phyloP scores from a whole-genome alignment of 805 yeast species.

The Pichia manshurica region DNA sequence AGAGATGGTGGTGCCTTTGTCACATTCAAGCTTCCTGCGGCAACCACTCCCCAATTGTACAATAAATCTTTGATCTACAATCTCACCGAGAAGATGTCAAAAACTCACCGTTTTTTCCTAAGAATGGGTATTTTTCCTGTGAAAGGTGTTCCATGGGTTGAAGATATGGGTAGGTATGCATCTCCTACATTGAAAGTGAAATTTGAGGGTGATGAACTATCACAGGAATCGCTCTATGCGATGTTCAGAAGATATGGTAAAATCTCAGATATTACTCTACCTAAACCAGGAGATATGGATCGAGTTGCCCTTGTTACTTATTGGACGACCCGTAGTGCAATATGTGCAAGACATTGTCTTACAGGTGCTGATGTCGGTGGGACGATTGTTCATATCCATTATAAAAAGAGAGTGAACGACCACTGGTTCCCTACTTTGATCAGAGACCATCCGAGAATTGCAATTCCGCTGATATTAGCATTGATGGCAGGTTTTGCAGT shows the following conservation, averaged over 20 bases:
- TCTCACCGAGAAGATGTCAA: slow-evolving; percentile 10
- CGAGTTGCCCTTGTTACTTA: slow-evolving; percentile 51
- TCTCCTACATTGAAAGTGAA: slow-evolving; percentile 54
- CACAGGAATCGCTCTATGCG: slow-evolving; percentile 74
- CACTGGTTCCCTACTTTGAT: slow-evolving; percentile 54
- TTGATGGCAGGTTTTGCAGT: slow-evolving; percentile 77
- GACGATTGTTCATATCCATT: slow-evolving; percentile 69
- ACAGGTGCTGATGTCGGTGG: slow-evolving; percentile 68
- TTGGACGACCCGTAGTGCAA: slow-evolving; percentile 57
- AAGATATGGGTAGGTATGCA: slow-evolving; percentile 79
- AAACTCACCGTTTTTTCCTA: slow-evolving; percentile 31
- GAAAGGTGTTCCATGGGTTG: slow-evolving; percentile 94
- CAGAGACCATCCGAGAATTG: slow-evolving; percentile 71
- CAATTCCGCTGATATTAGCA: slow-evolving; percentile 76
- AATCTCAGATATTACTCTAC: slow-evolving; percentile 66
- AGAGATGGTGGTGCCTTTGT: slow-evolving; percentile 96
- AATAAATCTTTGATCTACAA: slow-evolving; percentile 17
- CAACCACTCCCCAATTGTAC: slow-evolving; percentile 17
- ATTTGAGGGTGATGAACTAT: slow-evolving; percentile 70
- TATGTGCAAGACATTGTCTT: slow-evolving; percentile 84
- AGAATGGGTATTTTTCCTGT: slow-evolving; percentile 63
- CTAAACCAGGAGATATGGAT: slow-evolving; percentile 43
- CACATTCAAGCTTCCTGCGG: slow-evolving; percentile 57
- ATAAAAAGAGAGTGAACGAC: slow-evolving; percentile 49
- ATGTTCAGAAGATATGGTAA: slow-evolving; percentile 83